phyloP scores from a whole-genome alignment of 2,329 filamentous ascomycete genomes.

The Cadophora gregata region DNA sequence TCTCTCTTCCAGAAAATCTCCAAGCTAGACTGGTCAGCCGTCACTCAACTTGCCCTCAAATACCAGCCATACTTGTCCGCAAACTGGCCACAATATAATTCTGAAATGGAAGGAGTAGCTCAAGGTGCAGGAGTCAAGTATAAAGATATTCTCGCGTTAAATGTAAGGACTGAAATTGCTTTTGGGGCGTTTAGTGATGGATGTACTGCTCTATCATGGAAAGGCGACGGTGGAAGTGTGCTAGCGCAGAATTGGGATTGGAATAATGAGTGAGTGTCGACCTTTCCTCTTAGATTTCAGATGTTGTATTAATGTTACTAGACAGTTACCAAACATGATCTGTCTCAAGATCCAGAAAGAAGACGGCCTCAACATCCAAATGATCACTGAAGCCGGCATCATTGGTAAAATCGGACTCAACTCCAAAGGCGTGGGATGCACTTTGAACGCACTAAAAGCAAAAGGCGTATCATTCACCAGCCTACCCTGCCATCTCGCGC shows the following conservation, averaged over 20 bases:
- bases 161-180: slow-evolving; percentile 58
- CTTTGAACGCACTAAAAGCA: slow-evolving; percentile 61
- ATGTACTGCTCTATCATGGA: slow-evolving; percentile 54
- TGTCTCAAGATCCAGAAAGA: slow-evolving; percentile 33
- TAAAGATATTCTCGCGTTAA: slow-evolving; percentile 55
- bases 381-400: slow-evolving; percentile 40
- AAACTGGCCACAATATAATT: slow-evolving; percentile 33
- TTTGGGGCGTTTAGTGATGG: slow-evolving; percentile 58
- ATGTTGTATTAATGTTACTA: neutral
- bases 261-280: slow-evolving; percentile 31
- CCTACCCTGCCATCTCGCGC: slow-evolving; percentile 60
- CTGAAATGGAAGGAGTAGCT: slow-evolving; percentile 53
- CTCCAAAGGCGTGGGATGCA: slow-evolving; percentile 57
- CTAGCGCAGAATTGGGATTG: slow-evolving; percentile 44
- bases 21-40: slow-evolving; percentile 44
- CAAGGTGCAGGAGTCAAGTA: slow-evolving; percentile 50
- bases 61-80: slow-evolving; percentile 31
- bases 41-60: slow-evolving; percentile 30
- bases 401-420: slow-evolving; percentile 60
- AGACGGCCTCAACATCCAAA: slow-evolving; percentile 29
- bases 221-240: slow-evolving; percentile 36
- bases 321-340: slow-evolving; percentile 35
- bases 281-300: too few species aligned
- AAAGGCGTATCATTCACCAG: slow-evolving; percentile 53
- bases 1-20: slow-evolving; percentile 45